Evolutionary conservation across 768 basidiomycete species (phyloP), one percentile per base, ranked within the genome.

Genomic region (Sistotremastrum niveocremeum): DNA sequence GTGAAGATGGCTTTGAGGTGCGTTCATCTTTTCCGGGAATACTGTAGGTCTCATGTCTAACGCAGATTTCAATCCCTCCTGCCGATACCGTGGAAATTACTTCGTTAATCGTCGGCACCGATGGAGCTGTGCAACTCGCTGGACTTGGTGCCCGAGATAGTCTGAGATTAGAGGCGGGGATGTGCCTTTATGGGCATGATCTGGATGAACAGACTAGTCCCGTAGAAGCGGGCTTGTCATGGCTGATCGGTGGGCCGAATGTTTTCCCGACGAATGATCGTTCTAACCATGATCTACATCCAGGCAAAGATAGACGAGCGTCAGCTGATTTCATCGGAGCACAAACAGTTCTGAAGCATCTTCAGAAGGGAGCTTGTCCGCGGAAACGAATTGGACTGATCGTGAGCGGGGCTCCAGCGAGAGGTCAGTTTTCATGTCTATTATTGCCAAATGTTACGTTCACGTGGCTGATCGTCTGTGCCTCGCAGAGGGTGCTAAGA

Each of bases 1-100:
- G 95, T 7, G 95, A 99, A 65, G 95, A 99, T 62, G 95, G 95
- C 0, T 98, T 99, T 53, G 95, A 99, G 72, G 90, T 80, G 29
- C 48, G 66, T 49, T 51, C 51, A 43, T 2, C 33, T 20, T 35
- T 30, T 44, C 47, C 36, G 44, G 7, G 49, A 41, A 35, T 36
- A 49, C 29, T 10, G 40, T 29, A 33, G 12, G 20, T 30, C 37
- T 12, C 35, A 34, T 34, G 11, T 33, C 29, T 28, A 34, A 28
- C 39, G 33, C 9, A 88, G 89, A 89, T 97, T 51, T 94, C 89
- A 4, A 81, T 94, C 37, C 88, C 88, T 1, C 86, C 87, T 0
- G 69, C 73, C 3, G 71, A 84, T 42, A 81, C 89, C 0, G 69
- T 79, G 4, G 76, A 77, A 8, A 74, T 91, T 42, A 80, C 88